A percentile compares a stretch with the other conserved stretches of the same genome.
These are phyloP conservation scores for Omphalotus olearius DNA, from an alignment of 1,284 basidiomycete genomes.

Conservation along the genomic window DNA sequence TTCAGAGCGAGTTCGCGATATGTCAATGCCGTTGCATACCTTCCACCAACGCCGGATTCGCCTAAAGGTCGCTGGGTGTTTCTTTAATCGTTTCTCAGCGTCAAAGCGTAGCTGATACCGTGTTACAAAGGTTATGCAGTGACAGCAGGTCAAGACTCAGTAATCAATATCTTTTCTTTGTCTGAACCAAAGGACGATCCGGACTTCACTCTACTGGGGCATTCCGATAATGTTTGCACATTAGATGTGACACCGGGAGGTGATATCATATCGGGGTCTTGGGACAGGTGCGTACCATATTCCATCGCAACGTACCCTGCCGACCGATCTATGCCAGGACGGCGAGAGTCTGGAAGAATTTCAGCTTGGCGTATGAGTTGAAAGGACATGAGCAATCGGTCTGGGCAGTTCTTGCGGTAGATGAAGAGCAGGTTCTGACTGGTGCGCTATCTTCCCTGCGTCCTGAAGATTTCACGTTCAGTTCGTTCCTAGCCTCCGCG, in stretches of 20 bases:
- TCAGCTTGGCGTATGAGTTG: conserved; percentile 71
- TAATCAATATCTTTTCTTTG: conserved; percentile 78
- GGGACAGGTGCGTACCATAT: conserved; percentile 79
- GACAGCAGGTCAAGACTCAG: conserved; percentile 81
- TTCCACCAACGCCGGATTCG: conserved; percentile 62
- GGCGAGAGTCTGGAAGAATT: conserved; percentile 91
- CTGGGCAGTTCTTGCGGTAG: conserved; percentile 88
- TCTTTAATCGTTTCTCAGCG: conserved; percentile 8
- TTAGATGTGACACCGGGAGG: conserved; percentile 70
- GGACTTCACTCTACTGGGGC: conserved; percentile 79
- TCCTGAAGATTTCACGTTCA: neutral
- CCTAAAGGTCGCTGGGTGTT: conserved; percentile 46
- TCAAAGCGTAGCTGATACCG: conserved; percentile 9
- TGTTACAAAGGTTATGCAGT: conserved; percentile 66
- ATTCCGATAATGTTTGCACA: conserved; percentile 89
- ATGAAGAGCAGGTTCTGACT: conserved; percentile 79
- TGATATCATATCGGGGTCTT: conserved; percentile 89
- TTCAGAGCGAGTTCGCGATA: conserved; percentile 72
- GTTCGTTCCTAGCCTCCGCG: conserved; percentile 72
- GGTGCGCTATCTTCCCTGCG: conserved; percentile 42
- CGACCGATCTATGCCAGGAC: conserved; percentile 49
- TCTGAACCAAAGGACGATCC: conserved; percentile 62
- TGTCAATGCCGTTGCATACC: conserved; percentile 79
- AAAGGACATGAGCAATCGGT: conserved; percentile 89
- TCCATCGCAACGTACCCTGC: neutral